A percentile compares a stretch with the other conserved stretches of the same genome.
These are phyloP conservation scores for Pinguiococcus pyrenoidosus DNA, from an alignment of 108 stramenopile species.

Conservation along the genomic window DNA sequence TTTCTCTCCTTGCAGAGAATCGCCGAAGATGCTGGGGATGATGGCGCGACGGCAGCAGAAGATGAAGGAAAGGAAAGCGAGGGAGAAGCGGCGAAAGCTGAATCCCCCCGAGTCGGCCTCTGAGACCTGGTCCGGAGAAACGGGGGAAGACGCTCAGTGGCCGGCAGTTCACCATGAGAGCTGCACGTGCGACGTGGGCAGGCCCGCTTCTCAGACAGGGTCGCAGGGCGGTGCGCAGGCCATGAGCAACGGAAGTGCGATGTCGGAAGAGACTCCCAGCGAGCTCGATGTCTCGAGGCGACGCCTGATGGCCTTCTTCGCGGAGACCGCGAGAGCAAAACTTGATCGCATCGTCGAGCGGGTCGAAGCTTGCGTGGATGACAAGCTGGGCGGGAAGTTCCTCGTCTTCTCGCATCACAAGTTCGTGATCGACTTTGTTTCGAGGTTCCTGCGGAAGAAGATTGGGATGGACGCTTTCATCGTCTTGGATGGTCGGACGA, in stretches of 20 bases:
- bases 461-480: slow-evolving; percentile 56
- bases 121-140: too few species aligned
- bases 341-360: too few species aligned
- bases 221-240: too few species aligned
- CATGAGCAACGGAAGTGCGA: too few species aligned
- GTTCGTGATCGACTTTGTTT: slow-evolving; percentile 65
- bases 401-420: slow-evolving; percentile 93
- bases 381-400: slow-evolving; percentile 65
- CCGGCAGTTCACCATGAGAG: too few species aligned
- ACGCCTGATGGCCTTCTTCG: too few species aligned
- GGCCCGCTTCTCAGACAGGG: too few species aligned
- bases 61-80: slow-evolving; percentile 27
- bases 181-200: too few species aligned
- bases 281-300: too few species aligned
- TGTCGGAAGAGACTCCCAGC: slow-evolving; percentile 62
- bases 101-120: too few species aligned
- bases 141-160: too few species aligned
- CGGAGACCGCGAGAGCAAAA: too few species aligned
- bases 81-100: slow-evolving; percentile 24
- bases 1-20: background rate
- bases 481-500: slow-evolving; percentile 75
- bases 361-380: background rate
- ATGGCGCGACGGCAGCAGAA: slow-evolving; percentile 28
- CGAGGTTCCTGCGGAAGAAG: slow-evolving; percentile 34
- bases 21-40: background rate